Percentiles rank a stretch among this genome's conserved stretches.
Evolutionary conservation across 202 grass and related monocot genomes (phyloP).

Genomic region (Schoenoplectus tabernaemontani): DNA sequence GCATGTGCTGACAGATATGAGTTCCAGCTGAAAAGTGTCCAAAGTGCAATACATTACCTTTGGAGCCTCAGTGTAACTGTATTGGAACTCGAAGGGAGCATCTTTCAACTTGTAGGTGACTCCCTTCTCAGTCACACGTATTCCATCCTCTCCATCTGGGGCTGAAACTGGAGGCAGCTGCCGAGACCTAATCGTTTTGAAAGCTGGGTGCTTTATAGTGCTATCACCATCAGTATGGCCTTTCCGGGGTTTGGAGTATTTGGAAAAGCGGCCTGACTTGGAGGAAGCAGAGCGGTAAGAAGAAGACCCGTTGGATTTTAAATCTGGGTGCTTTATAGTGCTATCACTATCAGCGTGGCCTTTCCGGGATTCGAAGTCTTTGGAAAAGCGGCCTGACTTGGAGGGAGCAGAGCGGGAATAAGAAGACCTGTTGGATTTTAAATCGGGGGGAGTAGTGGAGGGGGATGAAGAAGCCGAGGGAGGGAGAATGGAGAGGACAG

Average conservation of each 20-base stretch:
- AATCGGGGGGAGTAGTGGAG: background rate
- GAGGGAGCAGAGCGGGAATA: constrained; percentile 13
- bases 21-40: background rate
- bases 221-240: background rate
- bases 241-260: constrained; percentile 25
- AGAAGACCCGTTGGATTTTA: constrained; percentile 26
- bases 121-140: constrained; percentile 51
- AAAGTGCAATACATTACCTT: constrained; percentile 26
- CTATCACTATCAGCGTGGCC: background rate
- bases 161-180: constrained; percentile 23
- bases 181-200: constrained; percentile 3
- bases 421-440: constrained; percentile 15
- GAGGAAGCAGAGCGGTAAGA: constrained; percentile 14
- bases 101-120: constrained; percentile 53
- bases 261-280: constrained; percentile 21
- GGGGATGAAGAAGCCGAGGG: background rate
- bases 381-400: constrained; percentile 21
- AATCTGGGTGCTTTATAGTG: constrained; percentile 43
- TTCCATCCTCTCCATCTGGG: constrained; percentile 21
- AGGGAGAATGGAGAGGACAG: constrained; percentile 10
- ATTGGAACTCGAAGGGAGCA: constrained; percentile 92
- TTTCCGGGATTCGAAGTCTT: constrained; percentile 22
- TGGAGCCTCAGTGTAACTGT: constrained; percentile 86
- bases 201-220: constrained; percentile 44
- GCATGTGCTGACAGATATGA: background rate